Evolutionary conservation across 257 asterid genomes (phyloP).

Genomic region (Anisodus acutangulus): DNA sequence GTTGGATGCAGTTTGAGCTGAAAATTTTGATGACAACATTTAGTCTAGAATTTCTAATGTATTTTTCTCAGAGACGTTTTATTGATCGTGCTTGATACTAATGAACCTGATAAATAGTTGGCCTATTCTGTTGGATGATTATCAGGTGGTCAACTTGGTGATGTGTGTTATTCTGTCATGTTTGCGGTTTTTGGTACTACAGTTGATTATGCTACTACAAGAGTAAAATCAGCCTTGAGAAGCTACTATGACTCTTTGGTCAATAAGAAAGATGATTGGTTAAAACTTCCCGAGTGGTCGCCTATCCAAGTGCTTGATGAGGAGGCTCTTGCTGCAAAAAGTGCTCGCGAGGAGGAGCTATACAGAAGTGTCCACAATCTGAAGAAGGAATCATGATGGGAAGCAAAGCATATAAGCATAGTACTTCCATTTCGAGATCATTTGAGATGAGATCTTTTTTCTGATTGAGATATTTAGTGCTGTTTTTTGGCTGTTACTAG

Average conservation of each 20-base stretch:
- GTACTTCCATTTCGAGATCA: background rate
- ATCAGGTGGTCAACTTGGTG: conserved; percentile 77
- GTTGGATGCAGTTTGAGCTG: background rate
- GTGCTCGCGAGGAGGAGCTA: conserved; percentile 66
- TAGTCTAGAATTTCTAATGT: background rate
- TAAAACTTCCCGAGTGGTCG: conserved; percentile 87
- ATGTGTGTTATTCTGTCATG: conserved; percentile 67
- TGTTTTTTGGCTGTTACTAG: background rate
- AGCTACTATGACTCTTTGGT: conserved; percentile 38
- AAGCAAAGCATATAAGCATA: background rate
- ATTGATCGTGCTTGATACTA: background rate
- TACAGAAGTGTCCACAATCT: conserved; percentile 59
- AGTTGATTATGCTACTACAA: conserved; percentile 65
- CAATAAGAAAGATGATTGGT: conserved; percentile 56
- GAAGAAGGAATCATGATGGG: conserved; percentile 58
- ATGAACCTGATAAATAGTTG: background rate
- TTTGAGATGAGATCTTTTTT: background rate
- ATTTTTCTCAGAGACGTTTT: background rate
- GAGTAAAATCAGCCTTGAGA: conserved; percentile 56
- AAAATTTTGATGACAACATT: background rate
- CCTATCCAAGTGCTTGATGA: conserved; percentile 86
- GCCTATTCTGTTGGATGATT: background rate
- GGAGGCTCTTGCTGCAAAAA: conserved; percentile 88
- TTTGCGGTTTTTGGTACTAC: conserved; percentile 90
- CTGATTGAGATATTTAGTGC: background rate